Conservation (phyloP, 2,329 filamentous ascomycete genomes). For the Colletotrichum sp. region DNA sequence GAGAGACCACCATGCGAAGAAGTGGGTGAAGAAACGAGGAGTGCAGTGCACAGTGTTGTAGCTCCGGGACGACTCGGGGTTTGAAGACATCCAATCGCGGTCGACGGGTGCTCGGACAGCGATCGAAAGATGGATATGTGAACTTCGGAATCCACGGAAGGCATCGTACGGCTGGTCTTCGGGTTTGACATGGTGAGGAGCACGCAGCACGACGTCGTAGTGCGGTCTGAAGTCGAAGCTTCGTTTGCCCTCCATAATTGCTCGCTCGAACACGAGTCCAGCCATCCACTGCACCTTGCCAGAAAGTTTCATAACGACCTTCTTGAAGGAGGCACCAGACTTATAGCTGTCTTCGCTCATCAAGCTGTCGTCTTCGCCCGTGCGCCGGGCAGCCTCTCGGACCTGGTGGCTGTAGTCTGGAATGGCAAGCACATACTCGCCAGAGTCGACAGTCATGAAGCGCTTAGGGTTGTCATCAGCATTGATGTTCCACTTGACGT, state of each 20-base stretch:
- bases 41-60: conserved; percentile 97
- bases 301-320: conserved; percentile 98
- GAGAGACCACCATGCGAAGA: conserved; percentile 97
- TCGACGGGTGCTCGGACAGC: conserved; percentile 87
- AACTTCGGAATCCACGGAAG: conserved; percentile 94
- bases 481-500: conserved; percentile 87
- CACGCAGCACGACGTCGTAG: conserved; percentile 86
- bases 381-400: conserved; percentile 62
- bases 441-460: conserved; percentile 95
- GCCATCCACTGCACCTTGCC: conserved; percentile 93
- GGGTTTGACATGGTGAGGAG: conserved; percentile 74
- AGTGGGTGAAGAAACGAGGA: conserved; percentile 96
- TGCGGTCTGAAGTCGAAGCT: conserved; percentile 92
- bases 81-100: conserved; percentile 82
- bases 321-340: conserved; percentile 88
- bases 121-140: conserved; percentile 95
- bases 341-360: conserved; percentile 69
- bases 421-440: conserved; percentile 91
- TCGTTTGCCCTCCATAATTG: conserved; percentile 72
- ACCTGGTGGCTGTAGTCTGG: conserved; percentile 93
- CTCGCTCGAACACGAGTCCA: conserved; percentile 90
- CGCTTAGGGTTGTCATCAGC: conserved; percentile 85
- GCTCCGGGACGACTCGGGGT: conserved; percentile 78
- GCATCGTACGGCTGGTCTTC: conserved; percentile 77
- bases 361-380: conserved; percentile 62